Base-by-base conservation (phyloP, 495 filamentous ascomycete genomes). In the Aspergillus nanangensis region DNA sequence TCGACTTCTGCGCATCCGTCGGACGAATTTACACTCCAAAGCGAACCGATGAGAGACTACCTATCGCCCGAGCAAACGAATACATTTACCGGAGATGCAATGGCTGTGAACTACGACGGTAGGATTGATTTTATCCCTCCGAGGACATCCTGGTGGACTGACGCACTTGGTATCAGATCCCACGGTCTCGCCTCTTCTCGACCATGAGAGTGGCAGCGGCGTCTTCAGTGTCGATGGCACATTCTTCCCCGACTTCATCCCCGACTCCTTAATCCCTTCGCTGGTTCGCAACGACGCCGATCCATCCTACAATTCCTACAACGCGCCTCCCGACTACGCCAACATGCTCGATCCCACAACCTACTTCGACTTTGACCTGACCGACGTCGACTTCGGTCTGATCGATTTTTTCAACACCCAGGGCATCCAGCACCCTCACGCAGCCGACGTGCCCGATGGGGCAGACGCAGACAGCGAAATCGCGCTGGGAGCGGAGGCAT, bases 371-470 rank as follows among this genome's bases (percentile, higher is more conserved):
- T 66, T 83, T 13, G 78, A 82, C 25, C 63, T 84, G 13, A 81
- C 77, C 19, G 80, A 82, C 15, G 62, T 78, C 4, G 82, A 86
- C 47, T 78, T 83, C 47, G 70, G 71, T 0, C 60, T 81, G 11
- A 69, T 86, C 1, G 72, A 80, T 33, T 64, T 73, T 38, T 82
- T 80, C 62, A 81, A 82, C 52, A 56, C 63, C 20, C 43, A 70
- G 13, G 72, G 74, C 33, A 43, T 56, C 65, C 5, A 52, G 67
- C 34, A 50, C 53, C 24, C 25, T 44, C 38, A 29, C 17, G 31
- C 21, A 20, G 45, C 50, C 42, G 56, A 48, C 17, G 45, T 51
- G 13, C 20, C 32, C 25, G 47, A 47, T 9, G 45, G 37, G 18
- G 46, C 47, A 36, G 48, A 67, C 51, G 40, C 47, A 32, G 50